Evolutionary conservation across 805 yeast species (phyloP).

Genomic region (Vanderwaltozyma verrucispora): DNA sequence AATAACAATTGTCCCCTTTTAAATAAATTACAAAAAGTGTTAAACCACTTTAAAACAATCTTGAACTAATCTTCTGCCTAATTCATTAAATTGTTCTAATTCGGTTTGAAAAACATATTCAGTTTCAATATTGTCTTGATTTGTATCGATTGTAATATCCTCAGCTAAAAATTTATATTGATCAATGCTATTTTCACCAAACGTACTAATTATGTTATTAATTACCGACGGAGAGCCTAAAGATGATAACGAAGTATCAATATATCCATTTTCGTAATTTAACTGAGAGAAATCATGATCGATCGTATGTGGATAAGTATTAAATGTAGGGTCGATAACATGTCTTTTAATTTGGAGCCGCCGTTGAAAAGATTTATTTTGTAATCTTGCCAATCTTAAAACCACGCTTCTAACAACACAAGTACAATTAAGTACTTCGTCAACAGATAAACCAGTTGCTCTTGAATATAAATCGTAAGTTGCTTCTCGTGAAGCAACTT

Average conservation of each 20-base stretch:
- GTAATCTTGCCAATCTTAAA: constrained; percentile 11
- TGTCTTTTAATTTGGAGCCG: not conserved
- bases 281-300: not conserved
- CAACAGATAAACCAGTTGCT: constrained; percentile 16
- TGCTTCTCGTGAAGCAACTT: constrained; percentile 9
- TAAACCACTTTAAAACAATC: constrained; percentile 10
- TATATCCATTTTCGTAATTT: not conserved
- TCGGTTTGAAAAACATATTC: constrained; percentile 15
- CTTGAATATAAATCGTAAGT: constrained; percentile 9
- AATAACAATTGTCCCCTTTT: no score
- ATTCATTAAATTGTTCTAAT: constrained; percentile 15
- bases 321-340: not conserved
- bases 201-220: not conserved
- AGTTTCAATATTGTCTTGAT: not conserved
- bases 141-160: not conserved
- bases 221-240: constrained; percentile 1
- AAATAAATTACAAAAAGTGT: constrained; percentile 4
- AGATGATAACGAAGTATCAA: not conserved
- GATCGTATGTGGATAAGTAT: not conserved
- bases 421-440: constrained; percentile 17
- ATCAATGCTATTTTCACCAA: constrained; percentile 1
- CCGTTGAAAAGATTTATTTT: constrained; percentile 2
- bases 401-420: constrained; percentile 19
- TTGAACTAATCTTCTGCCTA: constrained; percentile 11
- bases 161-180: constrained; percentile 1